These are phyloP conservation scores for Fragilariopsis cylindrus DNA, from an alignment of 108 stramenopile genomes.

Conservation along the genomic window DNA sequence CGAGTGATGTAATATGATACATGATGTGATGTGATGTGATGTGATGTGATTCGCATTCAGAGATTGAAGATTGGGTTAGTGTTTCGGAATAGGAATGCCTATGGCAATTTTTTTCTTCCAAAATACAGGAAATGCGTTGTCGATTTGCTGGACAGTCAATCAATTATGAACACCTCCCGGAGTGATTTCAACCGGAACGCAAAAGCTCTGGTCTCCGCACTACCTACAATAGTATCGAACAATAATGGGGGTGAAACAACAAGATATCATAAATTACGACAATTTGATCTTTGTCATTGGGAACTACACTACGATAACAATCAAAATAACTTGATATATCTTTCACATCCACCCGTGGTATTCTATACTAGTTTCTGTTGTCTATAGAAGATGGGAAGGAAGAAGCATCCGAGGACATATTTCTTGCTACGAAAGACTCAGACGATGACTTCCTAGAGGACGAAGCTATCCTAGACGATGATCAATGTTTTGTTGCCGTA, in stretches of 20 bases:
- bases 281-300: slow-evolving; percentile 6
- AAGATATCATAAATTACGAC: too few relatives aligned
- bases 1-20: too few relatives aligned
- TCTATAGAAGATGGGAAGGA: not conserved
- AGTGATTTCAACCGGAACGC: slow-evolving; percentile 9
- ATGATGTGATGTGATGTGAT: too few relatives aligned
- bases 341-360: not conserved
- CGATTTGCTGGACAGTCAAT: too few relatives aligned
- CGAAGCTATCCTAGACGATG: slow-evolving; percentile 17
- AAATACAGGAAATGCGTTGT: too few relatives aligned
- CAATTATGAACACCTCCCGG: not conserved
- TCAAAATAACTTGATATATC: not conserved
- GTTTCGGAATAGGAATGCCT: too few relatives aligned
- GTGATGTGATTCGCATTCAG: too few relatives aligned
- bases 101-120: too few relatives aligned
- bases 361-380: not conserved
- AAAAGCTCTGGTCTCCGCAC: slow-evolving; percentile 7
- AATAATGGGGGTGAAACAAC: too few relatives aligned
- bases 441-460: slow-evolving; percentile 17
- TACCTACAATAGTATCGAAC: not conserved
- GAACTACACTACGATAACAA: not conserved
- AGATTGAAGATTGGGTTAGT: too few relatives aligned
- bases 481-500: not conserved
- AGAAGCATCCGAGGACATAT: not conserved
- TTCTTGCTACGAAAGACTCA: not conserved